A percentile compares a stretch with the other conserved stretches of the same genome.
These are phyloP conservation scores for Globisporangium spinosum DNA, from an alignment of 352 stramenopile species.

Conservation along the genomic window DNA sequence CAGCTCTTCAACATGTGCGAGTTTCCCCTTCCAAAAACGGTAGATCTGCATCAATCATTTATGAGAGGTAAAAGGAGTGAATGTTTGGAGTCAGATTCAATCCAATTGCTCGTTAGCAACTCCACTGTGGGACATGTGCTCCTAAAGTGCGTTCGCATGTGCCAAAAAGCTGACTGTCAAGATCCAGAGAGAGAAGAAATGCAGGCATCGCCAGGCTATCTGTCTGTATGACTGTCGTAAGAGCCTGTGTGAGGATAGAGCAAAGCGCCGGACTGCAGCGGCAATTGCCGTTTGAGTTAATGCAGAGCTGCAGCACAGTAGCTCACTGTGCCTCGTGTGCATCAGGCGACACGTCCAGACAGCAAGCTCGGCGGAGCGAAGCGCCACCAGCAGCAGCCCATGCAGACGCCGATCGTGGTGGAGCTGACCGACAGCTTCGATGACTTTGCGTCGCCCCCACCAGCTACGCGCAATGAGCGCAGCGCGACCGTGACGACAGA, in stretches of 20 bases:
- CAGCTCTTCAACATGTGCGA: conserved; percentile 3
- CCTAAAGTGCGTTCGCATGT: neutral
- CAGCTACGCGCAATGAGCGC: neutral
- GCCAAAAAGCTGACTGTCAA: neutral
- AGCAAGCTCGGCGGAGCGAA: neutral
- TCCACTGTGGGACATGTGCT: neutral
- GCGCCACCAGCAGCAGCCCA: neutral
- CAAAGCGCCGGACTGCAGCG: neutral
- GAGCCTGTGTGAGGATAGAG: neutral
- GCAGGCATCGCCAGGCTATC: neutral
- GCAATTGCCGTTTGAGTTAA: neutral
- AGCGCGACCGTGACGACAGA: conserved; percentile 8
- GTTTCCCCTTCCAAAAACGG: neutral
- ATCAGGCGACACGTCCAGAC: neutral
- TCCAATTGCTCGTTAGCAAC: neutral
- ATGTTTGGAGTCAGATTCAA: neutral
- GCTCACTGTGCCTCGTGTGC: neutral
- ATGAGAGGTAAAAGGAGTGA: neutral
- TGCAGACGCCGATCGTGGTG: conserved; percentile 11
- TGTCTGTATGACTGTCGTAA: neutral
- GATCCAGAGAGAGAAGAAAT: conserved; percentile 8
- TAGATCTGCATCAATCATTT: neutral
- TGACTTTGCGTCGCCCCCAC: conserved; percentile 2
- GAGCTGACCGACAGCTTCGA: conserved; percentile 10
- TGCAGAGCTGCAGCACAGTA: neutral